Conservation (phyloP, 441 rosid genomes). For the California macrophylla region DNA sequence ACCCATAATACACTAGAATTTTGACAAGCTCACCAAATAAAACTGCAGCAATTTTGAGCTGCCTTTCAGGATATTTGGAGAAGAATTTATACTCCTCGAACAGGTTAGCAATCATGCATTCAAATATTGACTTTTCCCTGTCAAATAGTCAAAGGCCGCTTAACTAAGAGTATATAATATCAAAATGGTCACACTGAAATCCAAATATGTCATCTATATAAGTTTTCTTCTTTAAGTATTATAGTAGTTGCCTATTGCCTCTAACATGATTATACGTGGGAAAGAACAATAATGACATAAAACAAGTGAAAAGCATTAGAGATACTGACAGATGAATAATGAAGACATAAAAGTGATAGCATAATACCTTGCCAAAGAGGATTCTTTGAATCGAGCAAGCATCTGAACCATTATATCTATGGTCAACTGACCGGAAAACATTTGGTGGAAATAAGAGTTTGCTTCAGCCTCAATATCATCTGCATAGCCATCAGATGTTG, state of each 20-base stretch:
- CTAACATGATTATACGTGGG: not conserved
- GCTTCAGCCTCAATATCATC: constrained; percentile 91
- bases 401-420: constrained; percentile 91
- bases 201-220: not conserved
- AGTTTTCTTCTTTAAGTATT: not conserved
- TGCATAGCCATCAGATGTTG: constrained; percentile 60
- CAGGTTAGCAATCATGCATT: constrained; percentile 92
- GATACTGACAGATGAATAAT: not conserved
- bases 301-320: not conserved
- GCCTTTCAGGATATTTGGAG: constrained; percentile 93
- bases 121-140: constrained; percentile 90
- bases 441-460: constrained; percentile 88
- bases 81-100: constrained; percentile 94
- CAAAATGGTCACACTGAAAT: not conserved
- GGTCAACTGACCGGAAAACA: constrained; percentile 79
- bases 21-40: constrained; percentile 63
- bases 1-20: not conserved
- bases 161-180: not conserved
- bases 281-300: not conserved
- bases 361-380: constrained; percentile 55
- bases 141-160: constrained; percentile 14
- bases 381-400: constrained; percentile 90
- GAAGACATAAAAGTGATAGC: not conserved
- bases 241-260: not conserved
- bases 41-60: constrained; percentile 84